These are phyloP conservation scores for Perkinsela sp. DNA, from an alignment of 208 protist species.

Conservation along the genomic window DNA sequence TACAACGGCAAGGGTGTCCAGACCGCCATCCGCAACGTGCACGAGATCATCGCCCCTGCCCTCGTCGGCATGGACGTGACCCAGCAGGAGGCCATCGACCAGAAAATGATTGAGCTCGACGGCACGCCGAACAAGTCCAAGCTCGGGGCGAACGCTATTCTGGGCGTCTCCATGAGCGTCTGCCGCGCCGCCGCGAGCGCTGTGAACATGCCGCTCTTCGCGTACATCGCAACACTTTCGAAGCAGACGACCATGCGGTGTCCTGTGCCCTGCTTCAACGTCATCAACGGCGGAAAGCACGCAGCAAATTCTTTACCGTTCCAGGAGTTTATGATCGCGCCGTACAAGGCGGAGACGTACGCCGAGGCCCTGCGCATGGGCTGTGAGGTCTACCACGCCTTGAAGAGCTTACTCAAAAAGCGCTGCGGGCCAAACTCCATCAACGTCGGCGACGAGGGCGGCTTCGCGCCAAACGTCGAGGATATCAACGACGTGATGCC, in stretches of 20 bases:
- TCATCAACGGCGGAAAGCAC: slow-evolving; percentile 97
- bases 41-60: slow-evolving; percentile 60
- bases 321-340: slow-evolving; percentile 96
- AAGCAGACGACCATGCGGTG: slow-evolving; percentile 43
- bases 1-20: slow-evolving; percentile 87
- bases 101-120: slow-evolving; percentile 78
- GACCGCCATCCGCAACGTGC: slow-evolving; percentile 87
- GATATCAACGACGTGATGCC: slow-evolving; percentile 82
- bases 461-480: slow-evolving; percentile 82
- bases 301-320: slow-evolving; percentile 79
- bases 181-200: slow-evolving; percentile 74
- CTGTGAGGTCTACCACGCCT: slow-evolving; percentile 87
- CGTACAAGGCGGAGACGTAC: slow-evolving; percentile 75
- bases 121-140: slow-evolving; percentile 86
- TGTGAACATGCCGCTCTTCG: slow-evolving; percentile 70
- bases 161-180: slow-evolving; percentile 87
- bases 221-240: slow-evolving; percentile 72
- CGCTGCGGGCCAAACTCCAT: slow-evolving; percentile 81
- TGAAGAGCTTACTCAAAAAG: slow-evolving; percentile 82
- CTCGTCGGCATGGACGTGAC: slow-evolving; percentile 69
- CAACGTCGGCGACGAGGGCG: slow-evolving; percentile 94
- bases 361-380: slow-evolving; percentile 79
- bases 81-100: slow-evolving; percentile 69
- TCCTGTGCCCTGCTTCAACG: slow-evolving; percentile 88
- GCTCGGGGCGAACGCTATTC: slow-evolving; percentile 91